These are phyloP conservation scores for Pseudonitzschia pungens DNA, from an alignment of 108 stramenopile species.

Conservation along the genomic window DNA sequence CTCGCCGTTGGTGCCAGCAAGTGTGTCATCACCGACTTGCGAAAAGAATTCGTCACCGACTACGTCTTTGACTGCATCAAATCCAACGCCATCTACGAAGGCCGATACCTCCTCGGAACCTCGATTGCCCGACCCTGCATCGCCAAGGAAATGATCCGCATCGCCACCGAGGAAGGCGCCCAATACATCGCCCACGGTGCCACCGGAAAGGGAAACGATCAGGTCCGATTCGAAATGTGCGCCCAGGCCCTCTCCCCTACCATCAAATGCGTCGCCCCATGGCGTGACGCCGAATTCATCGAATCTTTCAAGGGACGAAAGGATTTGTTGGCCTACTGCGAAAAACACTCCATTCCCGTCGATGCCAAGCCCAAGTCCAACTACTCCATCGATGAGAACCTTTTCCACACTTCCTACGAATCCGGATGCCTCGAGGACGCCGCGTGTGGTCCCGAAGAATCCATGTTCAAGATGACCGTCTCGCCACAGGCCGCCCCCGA, in stretches of 20 bases:
- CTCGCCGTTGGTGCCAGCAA: slow-evolving; percentile 81
- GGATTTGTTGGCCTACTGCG: slow-evolving; percentile 96
- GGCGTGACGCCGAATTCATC: slow-evolving; percentile 96
- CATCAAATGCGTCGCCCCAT: slow-evolving; percentile 95
- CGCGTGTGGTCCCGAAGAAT: slow-evolving; percentile 73
- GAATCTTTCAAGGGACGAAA: slow-evolving; percentile 92
- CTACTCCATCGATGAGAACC: slow-evolving; percentile 98
- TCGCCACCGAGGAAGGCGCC: slow-evolving; percentile 92
- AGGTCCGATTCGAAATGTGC: slow-evolving; percentile 99
- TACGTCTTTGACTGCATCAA: slow-evolving; percentile 96
- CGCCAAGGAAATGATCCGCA: slow-evolving; percentile 97
- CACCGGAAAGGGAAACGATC: slow-evolving; percentile 99
- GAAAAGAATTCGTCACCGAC: slow-evolving; percentile 93
- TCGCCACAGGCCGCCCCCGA: slow-evolving; percentile 91
- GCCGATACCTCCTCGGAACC: slow-evolving; percentile 91
- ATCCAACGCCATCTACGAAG: slow-evolving; percentile 95
- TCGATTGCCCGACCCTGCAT: slow-evolving; percentile 98
- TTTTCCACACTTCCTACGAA: slow-evolving; percentile 99
- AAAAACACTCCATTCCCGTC: slow-evolving; percentile 94
- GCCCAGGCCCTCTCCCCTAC: slow-evolving; percentile 94
- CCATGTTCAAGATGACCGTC: slow-evolving; percentile 94
- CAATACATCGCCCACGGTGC: slow-evolving; percentile 95
- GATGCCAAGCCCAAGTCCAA: slow-evolving; percentile 94
- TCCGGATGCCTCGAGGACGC: slow-evolving; percentile 94
- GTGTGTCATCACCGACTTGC: slow-evolving; percentile 92